These are phyloP conservation scores for Mangifera indica DNA, from an alignment of 345 rosid genomes.

Conservation along the genomic window DNA sequence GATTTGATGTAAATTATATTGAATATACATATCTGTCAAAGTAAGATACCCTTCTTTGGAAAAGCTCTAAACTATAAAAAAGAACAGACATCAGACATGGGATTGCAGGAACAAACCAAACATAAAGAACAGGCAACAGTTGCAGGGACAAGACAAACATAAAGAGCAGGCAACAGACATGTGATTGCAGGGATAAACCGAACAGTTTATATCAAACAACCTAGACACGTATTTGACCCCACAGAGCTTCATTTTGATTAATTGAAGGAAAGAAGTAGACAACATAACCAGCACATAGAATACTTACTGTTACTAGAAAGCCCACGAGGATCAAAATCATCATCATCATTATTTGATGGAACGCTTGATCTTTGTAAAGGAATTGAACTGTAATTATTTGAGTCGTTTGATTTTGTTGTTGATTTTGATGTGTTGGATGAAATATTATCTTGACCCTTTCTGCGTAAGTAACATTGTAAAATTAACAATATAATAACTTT, in stretches of 20 bases:
- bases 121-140: neutral
- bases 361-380: slow-evolving; percentile 38
- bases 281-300: neutral
- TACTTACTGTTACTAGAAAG: slow-evolving; percentile 70
- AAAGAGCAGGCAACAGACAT: neutral
- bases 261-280: neutral
- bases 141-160: neutral
- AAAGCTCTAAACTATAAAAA: neutral
- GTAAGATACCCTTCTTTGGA: neutral
- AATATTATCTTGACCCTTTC: slow-evolving; percentile 55
- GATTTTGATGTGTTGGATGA: slow-evolving; percentile 44
- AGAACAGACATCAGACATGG: neutral
- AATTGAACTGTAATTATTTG: slow-evolving; percentile 39
- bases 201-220: neutral
- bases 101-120: neutral
- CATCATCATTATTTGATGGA: slow-evolving; percentile 57
- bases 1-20: neutral
- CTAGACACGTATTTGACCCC: neutral
- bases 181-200: neutral
- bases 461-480: slow-evolving; percentile 33
- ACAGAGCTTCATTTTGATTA: slow-evolving; percentile 3
- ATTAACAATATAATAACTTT: slow-evolving; percentile 5
- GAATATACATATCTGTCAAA: neutral
- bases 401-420: slow-evolving; percentile 36
- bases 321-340: slow-evolving; percentile 98